phyloP scores from a whole-genome alignment of 2,329 filamentous ascomycete species.

The Bipolaris sorokiniana region DNA sequence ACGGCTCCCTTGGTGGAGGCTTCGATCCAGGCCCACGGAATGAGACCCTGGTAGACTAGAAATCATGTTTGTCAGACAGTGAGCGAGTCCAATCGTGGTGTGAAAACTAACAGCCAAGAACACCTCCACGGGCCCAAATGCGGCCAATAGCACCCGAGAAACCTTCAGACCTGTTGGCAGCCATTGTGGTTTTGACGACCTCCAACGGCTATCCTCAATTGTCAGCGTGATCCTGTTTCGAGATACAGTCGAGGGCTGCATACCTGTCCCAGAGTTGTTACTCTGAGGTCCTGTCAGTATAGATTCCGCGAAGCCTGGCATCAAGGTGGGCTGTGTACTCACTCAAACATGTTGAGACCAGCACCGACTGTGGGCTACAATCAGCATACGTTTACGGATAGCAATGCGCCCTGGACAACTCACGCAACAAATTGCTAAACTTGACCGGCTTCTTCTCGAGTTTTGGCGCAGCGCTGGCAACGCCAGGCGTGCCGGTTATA shows the following conservation, averaged over 20 bases:
- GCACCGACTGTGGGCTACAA: constrained; percentile 68
- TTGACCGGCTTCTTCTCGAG: constrained; percentile 99
- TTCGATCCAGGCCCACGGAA: constrained; percentile 97
- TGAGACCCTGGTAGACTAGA: constrained; percentile 97
- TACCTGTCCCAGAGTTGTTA: constrained; percentile 72
- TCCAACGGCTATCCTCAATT: constrained; percentile 79
- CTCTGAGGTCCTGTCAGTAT: constrained; percentile 50
- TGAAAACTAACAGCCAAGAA: constrained; percentile 83
- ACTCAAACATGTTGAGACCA: constrained; percentile 95
- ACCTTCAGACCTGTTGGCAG: constrained; percentile 89
- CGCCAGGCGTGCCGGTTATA: constrained; percentile 54
- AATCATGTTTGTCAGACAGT: constrained; percentile 20
- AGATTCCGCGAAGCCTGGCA: constrained; percentile 7
- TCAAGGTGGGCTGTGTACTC: constrained; percentile 43
- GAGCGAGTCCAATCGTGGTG: constrained; percentile 47
- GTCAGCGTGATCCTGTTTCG: constrained; percentile 48
- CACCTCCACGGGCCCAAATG: constrained; percentile 93
- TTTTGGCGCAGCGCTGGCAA: constrained; percentile 55
- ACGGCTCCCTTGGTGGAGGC: constrained; percentile 99
- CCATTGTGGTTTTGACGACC: constrained; percentile 99
- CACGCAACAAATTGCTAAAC: constrained; percentile 94
- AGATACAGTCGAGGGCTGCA: not conserved
- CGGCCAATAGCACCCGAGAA: constrained; percentile 81
- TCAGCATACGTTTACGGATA: constrained; percentile 27
- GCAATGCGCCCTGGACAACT: constrained; percentile 37